These are phyloP conservation scores for Magnaporthiopsis rhizophila DNA, from an alignment of 2,329 filamentous ascomycete species.

Conservation along the genomic window DNA sequence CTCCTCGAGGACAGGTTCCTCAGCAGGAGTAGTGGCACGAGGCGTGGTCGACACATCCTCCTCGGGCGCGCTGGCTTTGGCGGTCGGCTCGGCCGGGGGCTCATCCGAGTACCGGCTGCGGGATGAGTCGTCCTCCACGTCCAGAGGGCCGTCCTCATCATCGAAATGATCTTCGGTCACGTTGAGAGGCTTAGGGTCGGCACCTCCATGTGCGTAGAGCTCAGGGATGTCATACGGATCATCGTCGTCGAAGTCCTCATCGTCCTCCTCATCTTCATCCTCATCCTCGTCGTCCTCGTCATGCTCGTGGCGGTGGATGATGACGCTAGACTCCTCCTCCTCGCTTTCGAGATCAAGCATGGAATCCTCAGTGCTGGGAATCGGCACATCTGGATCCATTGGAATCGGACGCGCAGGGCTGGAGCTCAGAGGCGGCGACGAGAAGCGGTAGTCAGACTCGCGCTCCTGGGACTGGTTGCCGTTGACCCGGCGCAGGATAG, in stretches of 20 bases:
- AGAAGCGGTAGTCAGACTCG: constrained; percentile 57
- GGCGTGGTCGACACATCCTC: constrained; percentile 46
- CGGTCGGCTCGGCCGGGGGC: constrained; percentile 15
- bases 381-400: constrained; percentile 81
- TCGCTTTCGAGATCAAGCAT: constrained; percentile 26
- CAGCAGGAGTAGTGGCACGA: constrained; percentile 33
- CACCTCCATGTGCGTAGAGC: constrained; percentile 49
- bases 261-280: constrained; percentile 26
- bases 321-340: constrained; percentile 47
- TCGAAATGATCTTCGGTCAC: constrained; percentile 5
- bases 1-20: constrained; percentile 18
- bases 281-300: background rate
- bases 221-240: constrained; percentile 64
- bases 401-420: constrained; percentile 46
- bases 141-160: constrained; percentile 20
- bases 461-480: constrained; percentile 47
- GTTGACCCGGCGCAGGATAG: constrained; percentile 82
- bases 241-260: constrained; percentile 49
- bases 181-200: constrained; percentile 17
- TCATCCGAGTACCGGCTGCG: constrained; percentile 51
- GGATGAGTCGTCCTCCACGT: constrained; percentile 38
- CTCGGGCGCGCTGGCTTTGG: constrained; percentile 18
- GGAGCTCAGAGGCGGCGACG: constrained; percentile 51
- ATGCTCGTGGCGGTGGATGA: constrained; percentile 49
- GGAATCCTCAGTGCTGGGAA: constrained; percentile 75